A percentile compares a stretch with the other conserved stretches of the same genome.
Evolutionary conservation across 164 flowering plant genomes (phyloP).

Genomic region (Berberis vulgaris): DNA sequence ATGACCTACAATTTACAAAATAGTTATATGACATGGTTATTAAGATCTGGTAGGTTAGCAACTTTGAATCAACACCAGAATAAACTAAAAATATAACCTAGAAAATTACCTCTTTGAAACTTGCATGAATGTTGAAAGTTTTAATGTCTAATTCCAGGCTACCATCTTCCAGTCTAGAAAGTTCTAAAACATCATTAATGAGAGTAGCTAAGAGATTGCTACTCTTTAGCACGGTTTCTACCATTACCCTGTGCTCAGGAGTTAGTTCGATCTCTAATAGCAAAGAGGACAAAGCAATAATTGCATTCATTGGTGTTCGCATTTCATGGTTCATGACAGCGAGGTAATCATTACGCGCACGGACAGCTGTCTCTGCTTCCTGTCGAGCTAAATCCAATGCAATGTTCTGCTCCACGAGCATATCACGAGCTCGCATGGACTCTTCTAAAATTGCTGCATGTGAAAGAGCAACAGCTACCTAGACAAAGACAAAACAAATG

Average conservation of each 20-base stretch:
- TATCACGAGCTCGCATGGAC: constrained; percentile 68
- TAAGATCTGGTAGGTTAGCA: not conserved
- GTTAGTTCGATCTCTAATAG: constrained; percentile 60
- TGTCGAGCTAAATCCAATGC: constrained; percentile 60
- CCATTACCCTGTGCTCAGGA: constrained; percentile 60
- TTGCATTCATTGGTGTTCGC: constrained; percentile 74
- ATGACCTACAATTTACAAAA: constrained; percentile 31
- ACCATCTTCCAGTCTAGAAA: constrained; percentile 79
- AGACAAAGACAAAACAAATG: constrained; percentile 5
- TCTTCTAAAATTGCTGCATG: constrained; percentile 83
- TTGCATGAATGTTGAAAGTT: constrained; percentile 45
- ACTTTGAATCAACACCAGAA: not conserved
- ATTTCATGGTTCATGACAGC: constrained; percentile 85
- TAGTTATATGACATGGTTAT: not conserved
- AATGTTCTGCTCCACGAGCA: constrained; percentile 64
- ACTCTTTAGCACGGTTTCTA: constrained; percentile 67
- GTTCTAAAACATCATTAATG: constrained; percentile 75
- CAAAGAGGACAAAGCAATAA: constrained; percentile 60
- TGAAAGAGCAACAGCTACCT: constrained; percentile 87
- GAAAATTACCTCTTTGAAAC: constrained; percentile 48
- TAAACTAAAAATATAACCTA: not conserved
- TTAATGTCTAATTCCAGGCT: constrained; percentile 46
- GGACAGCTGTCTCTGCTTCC: constrained; percentile 70
- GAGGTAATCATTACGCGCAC: constrained; percentile 72
- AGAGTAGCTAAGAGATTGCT: constrained; percentile 62